Base-by-base conservation (phyloP, 2,329 filamentous ascomycete genomes). In the Talaromyces marneffei region DNA sequence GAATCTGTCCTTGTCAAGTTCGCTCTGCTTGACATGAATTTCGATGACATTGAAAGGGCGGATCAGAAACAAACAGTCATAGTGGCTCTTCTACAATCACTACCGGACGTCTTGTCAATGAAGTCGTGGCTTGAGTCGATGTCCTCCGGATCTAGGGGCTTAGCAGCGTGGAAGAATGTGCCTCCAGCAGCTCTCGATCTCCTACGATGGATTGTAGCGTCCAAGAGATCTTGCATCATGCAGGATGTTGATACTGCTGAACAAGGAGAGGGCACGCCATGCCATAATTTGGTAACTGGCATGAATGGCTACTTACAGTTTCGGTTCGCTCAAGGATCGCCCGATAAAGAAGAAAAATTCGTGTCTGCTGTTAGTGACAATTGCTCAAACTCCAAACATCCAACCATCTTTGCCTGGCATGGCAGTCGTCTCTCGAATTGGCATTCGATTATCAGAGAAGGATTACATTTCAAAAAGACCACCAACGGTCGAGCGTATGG, bases 401-500 rank as follows among this genome's bases (percentile, higher is more conserved):
- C 89, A 0, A 93, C 90, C 0, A 73, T 96, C 1, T 91, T 96
- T 68, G 91, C 90, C 0, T 96, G 89, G 87, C 92, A 97, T 72
- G 92, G 92, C 5, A 95, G 90, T 68, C 72, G 77, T 0, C 65
- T 96, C 2, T 66, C 73, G 2, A 96, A 96, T 68, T 96, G 92
- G 92, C 92, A 97, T 73, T 89, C 87, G 67, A 96, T 97, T 67
- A 85, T 96, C 64, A 85, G 92, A 33, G 85, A 88, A 63, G 92
- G 92, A 0, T 78, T 97, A 5, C 85, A 96, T 71, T 96, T 87
- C 75, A 83, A 85, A 4, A 73, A 83, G 0, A 75, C 78, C 0
- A 44, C 71, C 0, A 76, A 93, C 71, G 92, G 92, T 0, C 85
- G 92, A 63, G 79, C 87, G 1, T 91, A 66, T 68, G 92, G 92